A percentile compares a stretch with the other conserved stretches of the same genome.
phyloP scores from a whole-genome alignment of 2,329 filamentous ascomycete genomes.

The Cryphonectria japonica region DNA sequence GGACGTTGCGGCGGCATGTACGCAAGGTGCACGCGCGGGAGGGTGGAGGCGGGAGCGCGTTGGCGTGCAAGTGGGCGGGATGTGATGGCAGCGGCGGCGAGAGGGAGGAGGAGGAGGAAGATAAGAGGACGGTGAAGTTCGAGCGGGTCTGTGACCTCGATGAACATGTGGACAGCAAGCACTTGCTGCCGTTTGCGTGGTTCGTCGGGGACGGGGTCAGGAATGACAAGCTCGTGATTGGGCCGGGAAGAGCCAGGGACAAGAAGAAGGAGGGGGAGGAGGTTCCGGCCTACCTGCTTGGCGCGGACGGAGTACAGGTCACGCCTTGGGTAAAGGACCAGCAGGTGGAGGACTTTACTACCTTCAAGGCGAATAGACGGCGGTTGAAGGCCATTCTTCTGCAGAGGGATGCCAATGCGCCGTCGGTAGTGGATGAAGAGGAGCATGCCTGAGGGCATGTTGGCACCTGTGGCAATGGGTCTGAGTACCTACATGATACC shows the following conservation, averaged over 20 bases:
- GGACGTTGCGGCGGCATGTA: constrained; percentile 60
- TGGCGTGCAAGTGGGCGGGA: constrained; percentile 45
- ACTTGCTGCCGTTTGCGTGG: constrained; percentile 59
- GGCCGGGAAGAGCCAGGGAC: background rate
- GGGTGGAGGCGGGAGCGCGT: constrained; percentile 17
- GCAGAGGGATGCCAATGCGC: constrained; percentile 51
- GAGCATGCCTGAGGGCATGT: background rate
- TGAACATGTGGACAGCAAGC: constrained; percentile 57
- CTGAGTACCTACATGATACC: background rate
- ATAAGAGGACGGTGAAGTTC: constrained; percentile 28
- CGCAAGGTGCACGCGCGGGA: constrained; percentile 50
- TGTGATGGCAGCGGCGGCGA: constrained; percentile 38
- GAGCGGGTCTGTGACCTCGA: constrained; percentile 42
- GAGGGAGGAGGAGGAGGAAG: background rate
- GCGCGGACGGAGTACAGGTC: constrained; percentile 57
- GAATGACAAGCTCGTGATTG: constrained; percentile 40
- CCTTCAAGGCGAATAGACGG: constrained; percentile 49
- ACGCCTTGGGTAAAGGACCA: constrained; percentile 61
- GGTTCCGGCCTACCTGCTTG: constrained; percentile 56
- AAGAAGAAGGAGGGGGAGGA: constrained; percentile 16
- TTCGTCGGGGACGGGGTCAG: constrained; percentile 62
- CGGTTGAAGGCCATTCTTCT: constrained; percentile 49
- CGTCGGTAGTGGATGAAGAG: constrained; percentile 44
- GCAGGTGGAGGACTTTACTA: constrained; percentile 51
- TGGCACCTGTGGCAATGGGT: background rate